Evolutionary conservation across 345 rosid genomes (phyloP), one percentile per base, ranked within the genome.

Genomic region (Arabis alpina): DNA sequence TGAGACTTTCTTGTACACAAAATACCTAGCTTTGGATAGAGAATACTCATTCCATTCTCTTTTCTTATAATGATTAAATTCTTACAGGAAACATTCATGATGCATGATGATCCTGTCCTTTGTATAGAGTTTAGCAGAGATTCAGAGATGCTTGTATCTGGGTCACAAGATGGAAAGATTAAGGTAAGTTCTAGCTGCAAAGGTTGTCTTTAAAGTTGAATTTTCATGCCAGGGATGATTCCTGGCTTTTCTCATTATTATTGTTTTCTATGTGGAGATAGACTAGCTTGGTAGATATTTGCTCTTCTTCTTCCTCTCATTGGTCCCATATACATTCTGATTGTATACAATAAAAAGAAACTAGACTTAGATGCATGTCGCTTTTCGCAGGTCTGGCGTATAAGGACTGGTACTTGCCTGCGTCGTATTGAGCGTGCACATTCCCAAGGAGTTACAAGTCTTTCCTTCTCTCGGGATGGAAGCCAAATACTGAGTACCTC

Each of bases 61-160:
- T 61, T 64, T 15, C 48, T 66, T 51, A 41, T 45, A 75, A 41
- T 61, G 57, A 64, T 54, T 56, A 41, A 25, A 66, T 64, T 77
- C 61, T 76, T 75, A 71, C 91, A 92, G 99, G 98, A 95, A 83
- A 86, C 91, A 65, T 92, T 95, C 82, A 95, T 95, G 98, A 90
- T 95, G 98, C 99, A 95, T 66, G 98, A 95, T 66, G 96, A 92
- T 66, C 90, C 97, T 54, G 92, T 92, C 75, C 93, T 95, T 48
- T 92, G 96, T 82, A 83, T 92, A 82, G 95, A 95, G 77, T 92
- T 92, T 81, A 94, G 99, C 83, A 86, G 89, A 84, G 99, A 94
- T 63, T 95, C 99, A 14, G 98, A 95, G 82, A 81, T 92, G 96
- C 85, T 95, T 80, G 96, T 96, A 25, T 95, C 94, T 63, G 97